Conservation (phyloP, 1,139 yeast species). For the Diutina siamensis region DNA sequence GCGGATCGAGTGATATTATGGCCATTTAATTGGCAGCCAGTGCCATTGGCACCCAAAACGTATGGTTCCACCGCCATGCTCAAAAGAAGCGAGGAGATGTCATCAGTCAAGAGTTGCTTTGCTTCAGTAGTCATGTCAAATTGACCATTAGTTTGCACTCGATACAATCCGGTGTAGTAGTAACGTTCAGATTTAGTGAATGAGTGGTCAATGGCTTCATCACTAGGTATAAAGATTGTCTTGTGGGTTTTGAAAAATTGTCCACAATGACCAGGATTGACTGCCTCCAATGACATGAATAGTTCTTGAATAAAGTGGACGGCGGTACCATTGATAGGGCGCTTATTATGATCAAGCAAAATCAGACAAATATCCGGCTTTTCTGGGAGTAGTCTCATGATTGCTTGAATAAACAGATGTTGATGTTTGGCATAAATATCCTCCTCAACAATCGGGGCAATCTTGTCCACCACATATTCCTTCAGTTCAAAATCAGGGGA, state of each 20-base stretch:
- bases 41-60: conserved; percentile 1
- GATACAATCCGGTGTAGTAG: conserved; percentile 23
- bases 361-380: conserved; percentile 34
- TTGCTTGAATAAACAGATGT: conserved; percentile 64
- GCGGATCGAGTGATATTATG: neutral
- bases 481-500: conserved; percentile 19
- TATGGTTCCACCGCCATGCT: neutral
- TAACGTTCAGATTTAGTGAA: conserved; percentile 17
- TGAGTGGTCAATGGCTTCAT: conserved; percentile 17
- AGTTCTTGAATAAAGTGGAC: conserved; percentile 19
- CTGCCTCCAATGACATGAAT: conserved; percentile 17
- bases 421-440: conserved; percentile 60
- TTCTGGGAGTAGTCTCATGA: conserved; percentile 38
- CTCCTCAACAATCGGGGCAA: conserved; percentile 43
- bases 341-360: conserved; percentile 12
- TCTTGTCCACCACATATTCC: conserved; percentile 35
- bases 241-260: conserved; percentile 17
- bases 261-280: conserved; percentile 15
- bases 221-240: conserved; percentile 28
- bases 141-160: conserved; percentile 10
- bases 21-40: neutral
- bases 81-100: neutral
- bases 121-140: neutral
- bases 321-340: conserved; percentile 12
- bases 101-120: neutral